phyloP scores from a whole-genome alignment of 1,139 yeast genomes.

The Magnusiomyces fungicola region DNA sequence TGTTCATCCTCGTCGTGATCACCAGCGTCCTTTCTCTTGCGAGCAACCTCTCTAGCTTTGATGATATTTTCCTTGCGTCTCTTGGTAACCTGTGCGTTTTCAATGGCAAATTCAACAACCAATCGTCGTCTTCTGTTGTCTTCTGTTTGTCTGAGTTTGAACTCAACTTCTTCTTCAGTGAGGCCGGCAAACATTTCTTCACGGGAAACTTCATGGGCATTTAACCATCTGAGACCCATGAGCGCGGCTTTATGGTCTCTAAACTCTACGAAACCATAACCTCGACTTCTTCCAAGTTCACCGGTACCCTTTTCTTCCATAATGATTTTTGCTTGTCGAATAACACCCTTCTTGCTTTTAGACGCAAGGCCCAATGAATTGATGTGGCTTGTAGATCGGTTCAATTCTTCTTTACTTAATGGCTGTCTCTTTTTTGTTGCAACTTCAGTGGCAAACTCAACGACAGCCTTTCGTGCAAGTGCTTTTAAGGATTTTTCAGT shows the following conservation, averaged over 20 bases:
- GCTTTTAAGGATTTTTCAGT: constrained; percentile 83
- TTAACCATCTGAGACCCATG: constrained; percentile 96
- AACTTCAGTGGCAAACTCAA: constrained; percentile 91
- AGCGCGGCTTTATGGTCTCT: constrained; percentile 89
- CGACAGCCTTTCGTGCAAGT: constrained; percentile 89
- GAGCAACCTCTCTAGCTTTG: constrained; percentile 19
- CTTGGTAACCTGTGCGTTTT: constrained; percentile 86
- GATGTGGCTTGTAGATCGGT: constrained; percentile 66
- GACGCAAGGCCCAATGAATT: constrained; percentile 44
- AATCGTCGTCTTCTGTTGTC: constrained; percentile 55
- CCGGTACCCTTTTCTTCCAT: constrained; percentile 89
- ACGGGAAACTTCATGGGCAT: constrained; percentile 76
- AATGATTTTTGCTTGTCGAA: constrained; percentile 85
- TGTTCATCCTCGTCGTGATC: constrained; percentile 25
- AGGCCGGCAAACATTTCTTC: constrained; percentile 69
- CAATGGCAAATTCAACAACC: constrained; percentile 93
- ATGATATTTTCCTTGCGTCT: constrained; percentile 60
- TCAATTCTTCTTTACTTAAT: constrained; percentile 79
- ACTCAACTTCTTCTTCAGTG: constrained; percentile 48
- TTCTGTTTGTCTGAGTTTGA: constrained; percentile 44
- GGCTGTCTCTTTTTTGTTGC: constrained; percentile 71
- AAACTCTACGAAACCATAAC: constrained; percentile 92
- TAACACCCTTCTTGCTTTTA: constrained; percentile 78
- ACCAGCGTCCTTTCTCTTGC: constrained; percentile 32
- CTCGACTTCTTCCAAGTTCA: constrained; percentile 84